Evolutionary conservation across 2,329 filamentous ascomycete species (phyloP).

Genomic region (Alternaria infectoria): DNA sequence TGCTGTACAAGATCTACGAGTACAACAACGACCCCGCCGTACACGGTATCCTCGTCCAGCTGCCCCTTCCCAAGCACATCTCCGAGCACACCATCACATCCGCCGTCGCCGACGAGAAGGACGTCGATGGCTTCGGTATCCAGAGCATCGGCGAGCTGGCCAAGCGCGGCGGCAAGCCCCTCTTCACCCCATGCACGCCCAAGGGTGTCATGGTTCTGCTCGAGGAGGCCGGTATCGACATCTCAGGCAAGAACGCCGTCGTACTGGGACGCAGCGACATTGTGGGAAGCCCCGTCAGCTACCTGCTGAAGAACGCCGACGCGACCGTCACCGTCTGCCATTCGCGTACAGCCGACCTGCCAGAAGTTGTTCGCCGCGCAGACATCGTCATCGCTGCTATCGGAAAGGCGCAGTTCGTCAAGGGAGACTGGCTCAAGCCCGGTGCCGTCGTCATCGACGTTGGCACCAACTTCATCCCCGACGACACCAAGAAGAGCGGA

Average conservation of each 20-base stretch:
- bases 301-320: constrained; percentile 91
- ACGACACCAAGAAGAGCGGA: constrained; percentile 88
- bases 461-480: constrained; percentile 93
- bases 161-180: constrained; percentile 87
- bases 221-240: constrained; percentile 79
- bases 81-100: constrained; percentile 91
- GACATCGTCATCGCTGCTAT: constrained; percentile 94
- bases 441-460: constrained; percentile 97
- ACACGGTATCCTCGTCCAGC: constrained; percentile 91
- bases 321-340: constrained; percentile 97
- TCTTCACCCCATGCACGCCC: constrained; percentile 94
- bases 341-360: constrained; percentile 78
- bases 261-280: constrained; percentile 96
- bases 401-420: constrained; percentile 84
- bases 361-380: constrained; percentile 77
- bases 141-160: constrained; percentile 95
- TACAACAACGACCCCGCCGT: constrained; percentile 87
- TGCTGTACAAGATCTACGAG: constrained; percentile 78
- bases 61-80: constrained; percentile 87
- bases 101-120: constrained; percentile 89
- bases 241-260: constrained; percentile 90
- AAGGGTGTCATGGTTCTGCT: constrained; percentile 96
- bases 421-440: constrained; percentile 93
- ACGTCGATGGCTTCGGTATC: constrained; percentile 96
- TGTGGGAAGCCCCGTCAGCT: constrained; percentile 95